A percentile compares a stretch with the other conserved stretches of the same genome.
phyloP scores from a whole-genome alignment of 345 rosid species.

The sweet orange (Citrus sinensis) region DNA sequence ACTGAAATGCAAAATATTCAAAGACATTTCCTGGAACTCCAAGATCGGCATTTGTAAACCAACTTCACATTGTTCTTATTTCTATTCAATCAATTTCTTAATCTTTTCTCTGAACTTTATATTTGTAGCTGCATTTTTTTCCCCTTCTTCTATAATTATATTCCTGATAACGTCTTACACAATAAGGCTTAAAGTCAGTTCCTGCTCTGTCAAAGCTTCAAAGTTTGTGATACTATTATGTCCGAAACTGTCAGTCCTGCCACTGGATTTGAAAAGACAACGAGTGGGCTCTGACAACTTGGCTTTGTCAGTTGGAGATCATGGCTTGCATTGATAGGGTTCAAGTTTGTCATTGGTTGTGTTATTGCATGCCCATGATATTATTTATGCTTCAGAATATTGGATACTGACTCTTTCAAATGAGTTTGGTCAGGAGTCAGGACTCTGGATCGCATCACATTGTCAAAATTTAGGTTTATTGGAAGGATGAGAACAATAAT shows the following conservation, averaged over 20 bases:
- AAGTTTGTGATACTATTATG: neutral
- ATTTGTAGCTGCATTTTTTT: neutral
- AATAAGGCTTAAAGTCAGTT: neutral
- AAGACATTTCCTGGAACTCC: neutral
- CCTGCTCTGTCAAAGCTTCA: neutral
- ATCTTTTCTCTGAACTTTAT: neutral
- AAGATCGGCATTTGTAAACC: neutral
- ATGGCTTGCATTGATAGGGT: conserved; percentile 5
- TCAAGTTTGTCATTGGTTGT: neutral
- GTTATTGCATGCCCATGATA: conserved; percentile 1
- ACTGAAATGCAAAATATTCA: neutral
- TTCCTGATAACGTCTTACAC: neutral
- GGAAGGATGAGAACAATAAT: neutral
- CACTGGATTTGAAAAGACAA: conserved; percentile 6
- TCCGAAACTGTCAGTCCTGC: neutral
- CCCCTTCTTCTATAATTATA: neutral
- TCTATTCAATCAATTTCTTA: neutral
- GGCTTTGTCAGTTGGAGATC: conserved; percentile 11
- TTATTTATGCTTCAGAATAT: neutral
- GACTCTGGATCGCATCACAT: neutral
- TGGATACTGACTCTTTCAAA: neutral
- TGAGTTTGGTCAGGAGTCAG: neutral
- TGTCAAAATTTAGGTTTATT: neutral
- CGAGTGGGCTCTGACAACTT: conserved; percentile 16
- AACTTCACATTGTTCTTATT: neutral